Evolutionary conservation across 2,329 filamentous ascomycete genomes (phyloP).

Genomic region (Xylariaceae sp.): DNA sequence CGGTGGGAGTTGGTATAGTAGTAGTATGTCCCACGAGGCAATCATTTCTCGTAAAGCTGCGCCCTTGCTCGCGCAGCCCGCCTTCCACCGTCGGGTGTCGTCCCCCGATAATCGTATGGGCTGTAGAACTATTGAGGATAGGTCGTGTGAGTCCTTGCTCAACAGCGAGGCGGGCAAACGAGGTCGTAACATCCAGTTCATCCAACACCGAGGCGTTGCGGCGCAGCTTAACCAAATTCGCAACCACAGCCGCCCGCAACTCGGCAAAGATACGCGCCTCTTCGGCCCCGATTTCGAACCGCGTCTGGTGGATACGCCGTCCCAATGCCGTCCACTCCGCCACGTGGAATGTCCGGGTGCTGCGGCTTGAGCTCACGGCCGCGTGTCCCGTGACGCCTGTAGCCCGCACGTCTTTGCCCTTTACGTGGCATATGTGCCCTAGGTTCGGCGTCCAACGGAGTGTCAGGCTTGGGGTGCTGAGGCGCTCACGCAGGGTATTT

Average conservation of each 20-base stretch:
- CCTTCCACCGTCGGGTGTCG: slow-evolving; percentile 92
- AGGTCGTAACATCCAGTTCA: slow-evolving; percentile 88
- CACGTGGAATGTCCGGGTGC: slow-evolving; percentile 83
- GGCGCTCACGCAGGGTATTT: slow-evolving; percentile 64
- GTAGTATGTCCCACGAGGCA: slow-evolving; percentile 78
- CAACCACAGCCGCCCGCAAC: slow-evolving; percentile 77
- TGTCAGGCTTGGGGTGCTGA: slow-evolving; percentile 70
- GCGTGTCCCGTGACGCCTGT: slow-evolving; percentile 29
- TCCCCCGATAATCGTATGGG: slow-evolving; percentile 81
- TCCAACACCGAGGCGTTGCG: slow-evolving; percentile 92
- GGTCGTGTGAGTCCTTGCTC: slow-evolving; percentile 80
- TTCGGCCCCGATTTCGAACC: slow-evolving; percentile 79
- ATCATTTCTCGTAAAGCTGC: slow-evolving; percentile 85
- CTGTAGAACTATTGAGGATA: slow-evolving; percentile 62
- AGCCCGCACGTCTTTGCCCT: slow-evolving; percentile 71
- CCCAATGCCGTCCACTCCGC: slow-evolving; percentile 86
- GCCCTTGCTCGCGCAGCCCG: slow-evolving; percentile 78
- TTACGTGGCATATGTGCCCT: slow-evolving; percentile 90
- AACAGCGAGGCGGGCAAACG: slow-evolving; percentile 79
- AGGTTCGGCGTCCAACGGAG: slow-evolving; percentile 87
- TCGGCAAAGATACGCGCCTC: slow-evolving; percentile 80
- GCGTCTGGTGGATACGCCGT: slow-evolving; percentile 76
- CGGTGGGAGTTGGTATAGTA: background rate
- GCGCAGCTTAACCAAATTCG: slow-evolving; percentile 83
- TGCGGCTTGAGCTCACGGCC: slow-evolving; percentile 77